phyloP scores from a whole-genome alignment of 305 asterid species.

The Solanum hybrid region DNA sequence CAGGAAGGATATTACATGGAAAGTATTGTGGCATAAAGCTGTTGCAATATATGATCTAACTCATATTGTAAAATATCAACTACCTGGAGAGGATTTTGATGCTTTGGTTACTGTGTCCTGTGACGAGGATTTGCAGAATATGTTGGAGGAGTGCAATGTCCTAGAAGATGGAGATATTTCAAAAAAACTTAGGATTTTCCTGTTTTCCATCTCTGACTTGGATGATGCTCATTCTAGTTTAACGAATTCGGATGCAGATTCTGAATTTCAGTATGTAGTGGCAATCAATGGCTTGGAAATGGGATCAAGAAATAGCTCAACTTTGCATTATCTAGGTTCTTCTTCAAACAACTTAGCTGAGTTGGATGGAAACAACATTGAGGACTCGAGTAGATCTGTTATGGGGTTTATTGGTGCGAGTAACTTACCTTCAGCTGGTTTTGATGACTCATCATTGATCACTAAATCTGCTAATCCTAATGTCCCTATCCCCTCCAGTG shows the following conservation, averaged over 20 bases:
- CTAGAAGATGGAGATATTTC: conserved; percentile 43
- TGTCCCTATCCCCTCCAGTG: conserved; percentile 21
- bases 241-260: conserved; percentile 35
- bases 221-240: conserved; percentile 52
- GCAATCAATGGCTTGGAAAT: conserved; percentile 65
- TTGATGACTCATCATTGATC: conserved; percentile 18
- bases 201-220: conserved; percentile 54
- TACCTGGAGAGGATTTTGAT: conserved; percentile 85
- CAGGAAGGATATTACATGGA: conserved; percentile 58
- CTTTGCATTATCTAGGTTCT: conserved; percentile 29
- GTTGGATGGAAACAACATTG: conserved; percentile 33
- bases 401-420: conserved; percentile 26
- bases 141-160: conserved; percentile 71
- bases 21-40: conserved; percentile 48
- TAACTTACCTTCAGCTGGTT: conserved; percentile 23
- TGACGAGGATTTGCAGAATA: conserved; percentile 70
- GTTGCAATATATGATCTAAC: conserved; percentile 40
- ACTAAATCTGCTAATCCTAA: conserved; percentile 26
- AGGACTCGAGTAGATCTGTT: conserved; percentile 28
- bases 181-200: conserved; percentile 55
- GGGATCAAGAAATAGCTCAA: conserved; percentile 37
- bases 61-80: conserved; percentile 57
- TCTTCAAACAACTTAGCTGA: conserved; percentile 46
- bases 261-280: conserved; percentile 58
- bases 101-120: conserved; percentile 68